A percentile compares a stretch with the other conserved stretches of the same genome.
Conservation (phyloP, 202 grass and related monocot species). For the Zoysia matrella region DNA sequence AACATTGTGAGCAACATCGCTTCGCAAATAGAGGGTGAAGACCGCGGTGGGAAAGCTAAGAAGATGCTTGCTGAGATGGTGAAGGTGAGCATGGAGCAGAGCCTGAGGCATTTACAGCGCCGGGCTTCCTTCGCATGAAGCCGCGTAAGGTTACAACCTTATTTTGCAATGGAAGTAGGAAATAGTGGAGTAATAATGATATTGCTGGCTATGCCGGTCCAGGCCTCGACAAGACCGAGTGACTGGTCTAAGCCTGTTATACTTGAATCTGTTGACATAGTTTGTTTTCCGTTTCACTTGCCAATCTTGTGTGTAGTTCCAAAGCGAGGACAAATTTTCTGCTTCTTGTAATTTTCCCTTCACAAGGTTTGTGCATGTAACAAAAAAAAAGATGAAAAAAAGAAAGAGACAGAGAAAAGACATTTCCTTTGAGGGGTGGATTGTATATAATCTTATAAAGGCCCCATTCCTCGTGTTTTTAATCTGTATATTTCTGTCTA, state of each 20-base stretch:
- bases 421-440: slow-evolving; percentile 46
- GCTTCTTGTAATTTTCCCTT: too few species aligned
- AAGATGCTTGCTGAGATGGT: slow-evolving; percentile 99
- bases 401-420: not conserved
- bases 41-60: slow-evolving; percentile 72
- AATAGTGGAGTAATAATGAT: slow-evolving; percentile 44
- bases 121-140: slow-evolving; percentile 64
- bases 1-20: slow-evolving; percentile 90
- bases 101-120: slow-evolving; percentile 87
- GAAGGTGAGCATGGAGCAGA: slow-evolving; percentile 96
- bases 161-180: slow-evolving; percentile 50
- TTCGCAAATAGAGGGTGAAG: slow-evolving; percentile 74
- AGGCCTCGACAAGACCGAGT: slow-evolving; percentile 58
- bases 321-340: too few species aligned
- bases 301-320: too few species aligned
- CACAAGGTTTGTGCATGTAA: too few species aligned
- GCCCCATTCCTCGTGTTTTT: slow-evolving; percentile 39
- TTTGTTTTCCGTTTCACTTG: not conserved
- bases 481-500: slow-evolving; percentile 21
- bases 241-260: slow-evolving; percentile 61
- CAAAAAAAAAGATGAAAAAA: too few species aligned
- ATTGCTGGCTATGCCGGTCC: slow-evolving; percentile 66
- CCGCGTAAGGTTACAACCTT: not conserved
- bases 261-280: slow-evolving; percentile 46
- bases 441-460: slow-evolving; percentile 51